Evolutionary conservation across 1,139 yeast genomes (phyloP).

Genomic region (Hemisphaericaspora xylofermentans): DNA sequence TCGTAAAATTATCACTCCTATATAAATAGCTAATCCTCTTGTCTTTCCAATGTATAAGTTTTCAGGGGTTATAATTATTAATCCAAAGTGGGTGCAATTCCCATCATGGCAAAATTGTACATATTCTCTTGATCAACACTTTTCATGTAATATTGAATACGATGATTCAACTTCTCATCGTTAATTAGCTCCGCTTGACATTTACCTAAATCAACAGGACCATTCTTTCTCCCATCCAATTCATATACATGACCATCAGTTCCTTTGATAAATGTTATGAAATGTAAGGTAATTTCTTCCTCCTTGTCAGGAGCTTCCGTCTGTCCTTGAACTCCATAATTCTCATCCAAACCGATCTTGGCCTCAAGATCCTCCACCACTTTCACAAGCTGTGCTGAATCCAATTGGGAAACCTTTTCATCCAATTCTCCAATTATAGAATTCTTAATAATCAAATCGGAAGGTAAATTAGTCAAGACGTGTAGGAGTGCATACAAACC

Average conservation of each 20-base stretch:
- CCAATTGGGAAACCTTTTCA: conserved; percentile 23
- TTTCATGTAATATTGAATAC: conserved; percentile 66
- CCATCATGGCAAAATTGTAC: conserved; percentile 66
- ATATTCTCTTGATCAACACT: conserved; percentile 58
- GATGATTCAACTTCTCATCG: conserved; percentile 48
- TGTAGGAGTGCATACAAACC: conserved; percentile 90
- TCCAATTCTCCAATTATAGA: conserved; percentile 31
- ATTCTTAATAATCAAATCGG: conserved; percentile 39
- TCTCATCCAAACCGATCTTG: conserved; percentile 47
- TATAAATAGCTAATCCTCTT: background rate
- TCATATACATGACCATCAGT: conserved; percentile 66
- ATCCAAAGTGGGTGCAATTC: conserved; percentile 56
- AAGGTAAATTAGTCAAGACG: conserved; percentile 62
- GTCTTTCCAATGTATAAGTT: background rate
- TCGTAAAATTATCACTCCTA: background rate
- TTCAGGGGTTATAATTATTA: conserved; percentile 15
- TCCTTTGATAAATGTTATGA: conserved; percentile 68
- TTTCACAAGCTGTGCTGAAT: conserved; percentile 33
- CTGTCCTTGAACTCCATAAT: conserved; percentile 67
- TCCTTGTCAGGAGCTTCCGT: conserved; percentile 77
- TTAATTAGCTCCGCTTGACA: conserved; percentile 50
- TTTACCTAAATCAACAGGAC: conserved; percentile 68
- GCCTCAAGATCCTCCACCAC: conserved; percentile 56
- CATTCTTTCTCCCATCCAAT: conserved; percentile 83
- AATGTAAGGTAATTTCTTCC: conserved; percentile 69